These are phyloP conservation scores for Podochytrium sp. DNA, from an alignment of 192 early-diverging fungal genomes.

Conservation along the genomic window DNA sequence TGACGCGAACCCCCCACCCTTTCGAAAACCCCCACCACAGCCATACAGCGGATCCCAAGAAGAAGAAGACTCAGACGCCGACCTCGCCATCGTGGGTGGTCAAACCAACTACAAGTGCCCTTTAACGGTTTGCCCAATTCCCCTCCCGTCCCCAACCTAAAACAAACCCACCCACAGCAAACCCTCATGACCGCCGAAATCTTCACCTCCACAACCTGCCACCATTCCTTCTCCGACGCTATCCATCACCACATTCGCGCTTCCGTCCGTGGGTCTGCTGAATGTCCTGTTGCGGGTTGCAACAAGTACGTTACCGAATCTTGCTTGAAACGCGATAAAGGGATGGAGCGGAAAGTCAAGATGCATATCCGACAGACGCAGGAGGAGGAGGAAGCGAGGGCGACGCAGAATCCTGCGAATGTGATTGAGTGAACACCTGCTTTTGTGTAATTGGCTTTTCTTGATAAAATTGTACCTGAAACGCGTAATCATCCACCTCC, in stretches of 20 bases:
- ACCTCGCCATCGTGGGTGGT: slow-evolving; percentile 10
- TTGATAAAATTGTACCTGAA: no score
- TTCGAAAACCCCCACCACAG: not conserved
- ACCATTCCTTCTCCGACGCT: slow-evolving; percentile 10
- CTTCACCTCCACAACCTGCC: slow-evolving; percentile 10
- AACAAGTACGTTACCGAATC: not conserved
- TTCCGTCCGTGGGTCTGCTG: not conserved
- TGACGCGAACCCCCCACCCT: no score
- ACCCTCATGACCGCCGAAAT: not conserved
- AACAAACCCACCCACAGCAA: not conserved
- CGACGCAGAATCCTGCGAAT: not conserved
- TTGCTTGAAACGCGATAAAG: not conserved
- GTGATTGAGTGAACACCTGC: not conserved
- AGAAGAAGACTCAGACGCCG: slow-evolving; percentile 10
- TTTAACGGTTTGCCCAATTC: not conserved
- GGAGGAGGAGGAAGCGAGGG: not conserved
- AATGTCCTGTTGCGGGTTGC: slow-evolving; percentile 28
- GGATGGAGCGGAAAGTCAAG: slow-evolving; percentile 7
- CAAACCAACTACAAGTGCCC: slow-evolving; percentile 15
- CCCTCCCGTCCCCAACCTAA: not conserved
- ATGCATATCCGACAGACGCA: not conserved
- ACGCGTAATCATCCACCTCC: slow-evolving; percentile 1
- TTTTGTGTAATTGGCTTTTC: no score
- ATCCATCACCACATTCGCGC: slow-evolving; percentile 3
- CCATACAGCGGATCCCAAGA: not conserved